Conservation (phyloP, 108 stramenopile species). For the Chaetoceros muelleri region DNA sequence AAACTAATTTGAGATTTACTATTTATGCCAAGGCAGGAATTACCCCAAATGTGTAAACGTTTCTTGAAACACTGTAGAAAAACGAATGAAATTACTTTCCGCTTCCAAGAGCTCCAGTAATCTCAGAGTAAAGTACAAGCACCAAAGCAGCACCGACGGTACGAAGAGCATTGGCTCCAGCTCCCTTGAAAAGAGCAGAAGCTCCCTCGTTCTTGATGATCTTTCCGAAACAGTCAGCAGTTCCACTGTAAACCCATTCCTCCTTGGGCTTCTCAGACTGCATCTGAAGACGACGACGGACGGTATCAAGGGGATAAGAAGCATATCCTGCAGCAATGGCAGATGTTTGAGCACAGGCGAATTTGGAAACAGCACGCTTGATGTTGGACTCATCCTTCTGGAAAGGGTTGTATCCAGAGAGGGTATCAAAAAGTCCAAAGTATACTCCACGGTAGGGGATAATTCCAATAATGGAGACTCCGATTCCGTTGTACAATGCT, state of each 20-base stretch:
- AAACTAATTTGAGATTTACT: no score
- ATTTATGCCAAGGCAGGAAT: no score
- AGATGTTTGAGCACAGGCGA: slow-evolving; percentile 89
- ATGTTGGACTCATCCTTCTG: slow-evolving; percentile 81
- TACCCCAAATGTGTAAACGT: no score
- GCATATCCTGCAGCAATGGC: slow-evolving; percentile 91
- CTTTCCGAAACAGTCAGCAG: slow-evolving; percentile 92
- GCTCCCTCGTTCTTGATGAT: slow-evolving; percentile 91
- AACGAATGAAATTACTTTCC: slow-evolving; percentile 6
- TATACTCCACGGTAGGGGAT: slow-evolving; percentile 98
- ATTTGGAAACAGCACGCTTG: slow-evolving; percentile 90
- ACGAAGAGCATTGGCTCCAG: slow-evolving; percentile 98
- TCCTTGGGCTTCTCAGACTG: slow-evolving; percentile 94
- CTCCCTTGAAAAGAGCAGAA: slow-evolving; percentile 96
- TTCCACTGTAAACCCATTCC: slow-evolving; percentile 94
- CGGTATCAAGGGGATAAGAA: slow-evolving; percentile 99
- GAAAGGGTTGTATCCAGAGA: slow-evolving; percentile 95
- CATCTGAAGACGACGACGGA: slow-evolving; percentile 99
- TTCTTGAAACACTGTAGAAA: no score
- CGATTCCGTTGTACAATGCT: slow-evolving; percentile 98
- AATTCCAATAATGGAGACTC: slow-evolving; percentile 92
- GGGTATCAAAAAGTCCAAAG: slow-evolving; percentile 98
- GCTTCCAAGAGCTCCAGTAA: slow-evolving; percentile 68
- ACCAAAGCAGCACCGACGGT: slow-evolving; percentile 94
- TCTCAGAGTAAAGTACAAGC: slow-evolving; percentile 97